Evolutionary conservation across 1,284 basidiomycete genomes (phyloP).

Genomic region (Marasmius tenuissimus): DNA sequence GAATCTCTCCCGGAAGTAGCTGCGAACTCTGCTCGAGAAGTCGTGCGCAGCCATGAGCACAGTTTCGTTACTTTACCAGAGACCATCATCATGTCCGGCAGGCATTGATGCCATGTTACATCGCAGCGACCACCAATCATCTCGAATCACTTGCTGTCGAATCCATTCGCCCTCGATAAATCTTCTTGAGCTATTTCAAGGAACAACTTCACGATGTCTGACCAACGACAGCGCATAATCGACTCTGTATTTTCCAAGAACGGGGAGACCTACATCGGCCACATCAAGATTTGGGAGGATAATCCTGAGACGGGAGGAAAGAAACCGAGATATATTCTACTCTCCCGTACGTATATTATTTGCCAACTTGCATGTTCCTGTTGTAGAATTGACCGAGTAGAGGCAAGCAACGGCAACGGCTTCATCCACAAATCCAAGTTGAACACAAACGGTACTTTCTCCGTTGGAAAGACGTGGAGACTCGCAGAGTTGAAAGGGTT

Average conservation of each 20-base stretch:
- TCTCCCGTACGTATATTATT: slow-evolving; percentile 69
- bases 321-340: slow-evolving; percentile 85
- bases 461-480: slow-evolving; percentile 97
- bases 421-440: slow-evolving; percentile 95
- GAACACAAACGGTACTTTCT: slow-evolving; percentile 94
- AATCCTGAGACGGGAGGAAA: slow-evolving; percentile 59
- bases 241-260: slow-evolving; percentile 76
- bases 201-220: slow-evolving; percentile 44
- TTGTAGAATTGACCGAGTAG: slow-evolving; percentile 36
- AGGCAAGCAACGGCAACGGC: slow-evolving; percentile 62
- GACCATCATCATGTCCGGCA: background rate
- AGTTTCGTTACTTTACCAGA: background rate
- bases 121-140: background rate
- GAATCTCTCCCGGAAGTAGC: too few relatives aligned
- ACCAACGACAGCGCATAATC: slow-evolving; percentile 73
- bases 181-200: background rate
- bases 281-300: slow-evolving; percentile 91
- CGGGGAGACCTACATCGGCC: slow-evolving; percentile 80
- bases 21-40: too few relatives aligned
- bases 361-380: slow-evolving; percentile 8
- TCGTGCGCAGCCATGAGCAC: background rate
- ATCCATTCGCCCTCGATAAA: background rate
- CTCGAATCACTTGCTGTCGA: background rate
- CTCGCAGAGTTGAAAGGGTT: slow-evolving; percentile 80
- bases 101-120: background rate